Base-by-base conservation (phyloP, 352 stramenopile genomes). In the Pythium vanterpoolii region DNA sequence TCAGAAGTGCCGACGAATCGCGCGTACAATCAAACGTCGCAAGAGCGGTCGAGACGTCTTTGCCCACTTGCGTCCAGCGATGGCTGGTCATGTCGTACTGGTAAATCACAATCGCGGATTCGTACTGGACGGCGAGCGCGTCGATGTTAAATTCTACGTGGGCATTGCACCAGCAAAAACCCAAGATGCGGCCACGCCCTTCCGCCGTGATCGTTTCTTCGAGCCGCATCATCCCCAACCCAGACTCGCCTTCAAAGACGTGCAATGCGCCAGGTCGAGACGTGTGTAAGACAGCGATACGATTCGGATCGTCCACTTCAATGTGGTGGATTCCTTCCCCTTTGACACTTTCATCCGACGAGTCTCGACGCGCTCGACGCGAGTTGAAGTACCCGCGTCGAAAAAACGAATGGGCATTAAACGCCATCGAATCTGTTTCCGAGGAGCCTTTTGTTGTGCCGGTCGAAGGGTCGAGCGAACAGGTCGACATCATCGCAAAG, bases 141-240 rank as follows among this genome's bases (percentile, higher is more conserved):
- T 95, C 85, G 8, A 95, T 66, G 50, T 92, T 90, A 71, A 93
- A 95, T 54, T 93, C 83, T 11, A 92, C 83, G 52, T 95, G 85
- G 14, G 79, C 76, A 53, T 62, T 81, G 63, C 85, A 93, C 85
- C 85, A 95, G 54, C 68, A 87, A 36, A 95, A 91, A 21, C 80
- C 82, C 36, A 89, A 42, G 48, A 93, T 70, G 13, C 72, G 54
- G 9, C 83, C 83, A 44, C 77, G 72, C 2, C 77, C 78, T 23
- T 72, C 68, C 10, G 83, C 86, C 18, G 55, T 23, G 23, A 95
- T 87, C 1, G 67, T 77, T 54, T 85, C 83, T 68, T 95, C 85
- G 3, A 78, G 62, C 9, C 81, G 74, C 45, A 93, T 65, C 55
- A 93, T 93, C 23, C 85, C 85, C 7, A 95, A 68, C 1, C 85